phyloP scores from a whole-genome alignment of 768 basidiomycete species.

The Leccinum truebloodii region DNA sequence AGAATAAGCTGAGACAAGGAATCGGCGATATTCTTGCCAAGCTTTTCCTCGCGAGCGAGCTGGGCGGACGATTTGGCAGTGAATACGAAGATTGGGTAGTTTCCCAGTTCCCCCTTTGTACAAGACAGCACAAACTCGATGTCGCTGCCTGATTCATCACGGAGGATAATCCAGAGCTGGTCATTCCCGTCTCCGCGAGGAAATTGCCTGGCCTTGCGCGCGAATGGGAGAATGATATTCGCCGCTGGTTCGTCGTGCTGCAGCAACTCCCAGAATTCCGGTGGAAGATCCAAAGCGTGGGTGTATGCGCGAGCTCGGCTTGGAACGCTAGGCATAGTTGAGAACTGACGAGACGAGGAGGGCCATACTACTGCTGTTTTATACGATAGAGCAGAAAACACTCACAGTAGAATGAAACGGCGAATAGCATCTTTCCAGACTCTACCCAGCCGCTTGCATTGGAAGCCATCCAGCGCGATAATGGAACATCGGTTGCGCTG shows the following conservation, averaged over 20 bases:
- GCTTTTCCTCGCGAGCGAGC: constrained; percentile 29
- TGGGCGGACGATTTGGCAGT: constrained; percentile 41
- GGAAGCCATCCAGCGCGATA: constrained; percentile 24
- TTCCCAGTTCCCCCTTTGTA: constrained; percentile 53
- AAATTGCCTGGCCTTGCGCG: constrained; percentile 27
- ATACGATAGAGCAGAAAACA: constrained; percentile 1
- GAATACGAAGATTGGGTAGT: constrained; percentile 69
- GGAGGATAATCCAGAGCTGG: constrained; percentile 37
- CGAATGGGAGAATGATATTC: constrained; percentile 45
- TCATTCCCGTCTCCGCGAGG: constrained; percentile 1
- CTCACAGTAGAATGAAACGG: neutral
- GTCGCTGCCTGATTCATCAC: constrained; percentile 10
- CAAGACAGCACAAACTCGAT: constrained; percentile 54
- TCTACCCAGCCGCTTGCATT: neutral
- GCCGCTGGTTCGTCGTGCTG: constrained; percentile 33
- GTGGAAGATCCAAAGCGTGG: constrained; percentile 19
- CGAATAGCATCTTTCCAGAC: neutral
- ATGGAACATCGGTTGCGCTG: constrained; percentile 9
- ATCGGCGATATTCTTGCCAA: constrained; percentile 33
- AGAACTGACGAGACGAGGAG: constrained; percentile 21
- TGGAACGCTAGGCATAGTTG: constrained; percentile 21
- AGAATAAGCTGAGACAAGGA: constrained; percentile 45
- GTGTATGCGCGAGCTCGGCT: constrained; percentile 5
- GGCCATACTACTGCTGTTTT: constrained; percentile 7
- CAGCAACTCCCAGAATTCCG: constrained; percentile 33